Base-by-base conservation (phyloP, 2,329 filamentous ascomycete species). In the Fusarium ambrosium region DNA sequence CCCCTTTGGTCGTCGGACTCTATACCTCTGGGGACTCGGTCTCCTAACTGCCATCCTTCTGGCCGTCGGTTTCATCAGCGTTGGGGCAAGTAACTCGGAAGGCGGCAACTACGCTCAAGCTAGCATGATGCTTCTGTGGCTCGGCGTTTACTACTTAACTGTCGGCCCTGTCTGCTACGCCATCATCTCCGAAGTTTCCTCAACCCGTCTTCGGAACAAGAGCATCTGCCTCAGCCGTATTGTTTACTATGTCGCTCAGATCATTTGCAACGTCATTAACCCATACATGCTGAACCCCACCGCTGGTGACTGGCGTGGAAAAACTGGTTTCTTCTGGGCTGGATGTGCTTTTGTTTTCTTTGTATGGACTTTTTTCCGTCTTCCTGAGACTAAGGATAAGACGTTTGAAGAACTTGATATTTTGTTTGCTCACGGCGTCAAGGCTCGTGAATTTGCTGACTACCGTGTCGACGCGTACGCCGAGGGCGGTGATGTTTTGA, bases 391-490 rank as follows among this genome's bases (percentile, higher is more conserved):
- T 0, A 86, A 72, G 48, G 45, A 62, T 24, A 73, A 71, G 34
- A 87, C 86, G 0, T 86, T 88, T 61, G 87, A 87, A 71, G 88
- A 90, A 79, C 82, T 90, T 9, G 88, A 89, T 64, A 82, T 86
- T n/a, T 71, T 90, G 27, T 90, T 90, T 76, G 83, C 85, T 48
- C 80, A 80, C n/a, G 79, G 76, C 39, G 79, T 84, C 4, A 70
- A 82, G 3, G 84, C 85, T 3, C 80, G 85, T 8, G 81, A 85
- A 37, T 87, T 85, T 63, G 68, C 81, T 1, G 73, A 63, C 29
- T 81, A 80, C 1, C 78, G 82, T 9, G 82, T 84, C 2, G 80
- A 84, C 29, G 75, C 75, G 3, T 77, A 77, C 36, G 73, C 75
- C 2, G 62, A 65, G 24, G 55, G 64, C 10, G 68, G 51, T 16